Conservation (phyloP, 2,329 filamentous ascomycete species). For the Zopfia rhizophila region DNA sequence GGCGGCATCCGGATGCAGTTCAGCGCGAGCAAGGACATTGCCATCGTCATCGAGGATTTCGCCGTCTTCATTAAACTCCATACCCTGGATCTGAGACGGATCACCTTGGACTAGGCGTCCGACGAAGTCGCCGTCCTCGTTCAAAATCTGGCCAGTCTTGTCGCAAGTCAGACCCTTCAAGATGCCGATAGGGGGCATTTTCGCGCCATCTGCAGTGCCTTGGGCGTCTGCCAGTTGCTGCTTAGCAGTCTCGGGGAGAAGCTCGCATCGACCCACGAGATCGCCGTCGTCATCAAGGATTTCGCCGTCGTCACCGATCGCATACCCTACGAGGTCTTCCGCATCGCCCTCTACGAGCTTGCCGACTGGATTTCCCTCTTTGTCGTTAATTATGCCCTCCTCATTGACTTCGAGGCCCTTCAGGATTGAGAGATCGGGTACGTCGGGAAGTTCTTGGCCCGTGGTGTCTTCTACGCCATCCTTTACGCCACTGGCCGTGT, state of each 20-base stretch:
- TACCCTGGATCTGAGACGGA: slow-evolving; percentile 59
- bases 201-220: slow-evolving; percentile 45
- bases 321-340: slow-evolving; percentile 63
- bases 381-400: slow-evolving; percentile 64
- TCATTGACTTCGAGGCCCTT: slow-evolving; percentile 64
- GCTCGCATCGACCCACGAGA: slow-evolving; percentile 64
- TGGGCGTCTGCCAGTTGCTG: slow-evolving; percentile 54
- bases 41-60: slow-evolving; percentile 66
- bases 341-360: slow-evolving; percentile 63
- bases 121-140: slow-evolving; percentile 62
- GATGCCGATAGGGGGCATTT: slow-evolving; percentile 58
- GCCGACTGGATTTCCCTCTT: slow-evolving; percentile 61
- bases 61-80: slow-evolving; percentile 63
- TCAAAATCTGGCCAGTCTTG: slow-evolving; percentile 59
- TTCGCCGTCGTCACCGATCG: slow-evolving; percentile 64
- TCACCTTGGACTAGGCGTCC: slow-evolving; percentile 61
- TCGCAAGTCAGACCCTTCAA: slow-evolving; percentile 61
- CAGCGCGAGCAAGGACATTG: slow-evolving; percentile 63
- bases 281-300: slow-evolving; percentile 66
- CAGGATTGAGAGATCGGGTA: slow-evolving; percentile 58
- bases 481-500: slow-evolving; percentile 28
- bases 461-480: slow-evolving; percentile 38
- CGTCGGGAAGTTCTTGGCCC: slow-evolving; percentile 48
- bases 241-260: slow-evolving; percentile 58
- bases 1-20: slow-evolving; percentile 59